These are phyloP conservation scores for Mycena amicta DNA, from an alignment of 768 basidiomycete species.

Conservation along the genomic window DNA sequence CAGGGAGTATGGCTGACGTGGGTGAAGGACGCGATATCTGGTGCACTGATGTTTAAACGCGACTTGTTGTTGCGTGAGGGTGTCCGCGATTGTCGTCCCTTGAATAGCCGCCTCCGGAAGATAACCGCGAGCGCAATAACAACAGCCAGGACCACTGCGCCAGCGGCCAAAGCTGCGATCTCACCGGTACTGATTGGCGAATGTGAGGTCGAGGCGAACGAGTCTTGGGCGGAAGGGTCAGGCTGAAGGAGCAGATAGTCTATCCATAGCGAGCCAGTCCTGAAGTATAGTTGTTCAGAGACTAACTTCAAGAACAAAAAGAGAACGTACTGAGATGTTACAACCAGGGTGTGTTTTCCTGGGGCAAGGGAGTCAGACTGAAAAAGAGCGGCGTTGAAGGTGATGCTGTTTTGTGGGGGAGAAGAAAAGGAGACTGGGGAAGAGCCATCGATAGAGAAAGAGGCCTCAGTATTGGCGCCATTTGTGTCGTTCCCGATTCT, in stretches of 20 bases:
- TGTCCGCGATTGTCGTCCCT: background rate
- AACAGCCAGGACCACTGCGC: constrained; percentile 6
- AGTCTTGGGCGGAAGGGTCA: constrained; percentile 9
- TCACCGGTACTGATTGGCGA: constrained; percentile 3
- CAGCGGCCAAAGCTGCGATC: constrained; percentile 6
- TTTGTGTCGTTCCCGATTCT: constrained; percentile 23
- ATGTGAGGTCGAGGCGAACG: background rate
- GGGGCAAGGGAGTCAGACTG: constrained; percentile 13
- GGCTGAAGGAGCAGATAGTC: constrained; percentile 27
- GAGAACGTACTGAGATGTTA: constrained; percentile 16
- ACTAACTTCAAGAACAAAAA: background rate
- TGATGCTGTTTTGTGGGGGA: constrained; percentile 12
- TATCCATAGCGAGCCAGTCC: constrained; percentile 22
- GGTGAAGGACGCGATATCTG: background rate
- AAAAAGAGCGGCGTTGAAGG: constrained; percentile 26
- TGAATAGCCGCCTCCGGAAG: constrained; percentile 14
- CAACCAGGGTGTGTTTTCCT: constrained; percentile 24
- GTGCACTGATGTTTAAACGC: background rate
- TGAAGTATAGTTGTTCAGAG: constrained; percentile 1
- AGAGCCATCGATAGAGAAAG: constrained; percentile 25
- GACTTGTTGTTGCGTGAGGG: background rate
- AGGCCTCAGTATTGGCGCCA: constrained; percentile 15
- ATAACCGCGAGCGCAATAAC: constrained; percentile 17
- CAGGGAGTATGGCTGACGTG: constrained; percentile 7
- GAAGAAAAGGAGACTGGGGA: constrained; percentile 23